Evolutionary conservation across 805 yeast genomes (phyloP), one percentile per base, ranked within the genome.

Genomic region (Candida palmyrensis): DNA sequence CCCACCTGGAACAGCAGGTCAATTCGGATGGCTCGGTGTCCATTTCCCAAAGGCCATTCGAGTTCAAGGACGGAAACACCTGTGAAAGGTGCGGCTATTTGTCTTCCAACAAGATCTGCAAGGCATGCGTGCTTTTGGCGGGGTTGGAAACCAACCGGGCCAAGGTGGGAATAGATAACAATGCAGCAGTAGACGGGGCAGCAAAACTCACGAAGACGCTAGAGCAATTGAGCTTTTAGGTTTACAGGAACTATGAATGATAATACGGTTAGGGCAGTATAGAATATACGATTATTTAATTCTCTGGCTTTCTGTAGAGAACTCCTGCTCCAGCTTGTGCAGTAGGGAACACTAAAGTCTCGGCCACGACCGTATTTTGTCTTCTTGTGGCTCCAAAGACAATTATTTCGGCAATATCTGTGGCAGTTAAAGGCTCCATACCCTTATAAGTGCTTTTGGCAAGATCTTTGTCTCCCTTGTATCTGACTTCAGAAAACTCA

Each of bases 71-170:
- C 49, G 88, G 87, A 3, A 81, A 80, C 44, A 53, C 78, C 38
- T 92, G 98, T 62, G 84, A 79, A 42, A 79, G 78, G 40, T 92
- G 98, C 62, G 96, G 97, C 0, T 92, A 90, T 51, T 61, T 92
- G 24, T 86, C 97, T 0, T 82, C 89, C 42, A 92, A 92, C 54
- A 71, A 63, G 48, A 74, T 88, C 5, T 92, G 98, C 61, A 92
- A 92, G 59, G 98, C 98, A 1, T 92, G 98, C 57, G 73, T 83
- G 34, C 62, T 92, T 18, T 59, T 92, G 30, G 89, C 85, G 39
- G 96, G 96, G 0, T 68, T 92, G 35, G 92, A 89, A 46, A 66
- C 74, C 33, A 78, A 74, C 42, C 69, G 92, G 43, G 83, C 96
- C 0, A 77, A 79, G 53, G 49, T 84, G 2, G 39, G 57, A 1